Percentiles rank a stretch among this genome's conserved stretches.
Evolutionary conservation across 1,139 yeast species (phyloP).

Genomic region (Suhomyces panamericanus): DNA sequence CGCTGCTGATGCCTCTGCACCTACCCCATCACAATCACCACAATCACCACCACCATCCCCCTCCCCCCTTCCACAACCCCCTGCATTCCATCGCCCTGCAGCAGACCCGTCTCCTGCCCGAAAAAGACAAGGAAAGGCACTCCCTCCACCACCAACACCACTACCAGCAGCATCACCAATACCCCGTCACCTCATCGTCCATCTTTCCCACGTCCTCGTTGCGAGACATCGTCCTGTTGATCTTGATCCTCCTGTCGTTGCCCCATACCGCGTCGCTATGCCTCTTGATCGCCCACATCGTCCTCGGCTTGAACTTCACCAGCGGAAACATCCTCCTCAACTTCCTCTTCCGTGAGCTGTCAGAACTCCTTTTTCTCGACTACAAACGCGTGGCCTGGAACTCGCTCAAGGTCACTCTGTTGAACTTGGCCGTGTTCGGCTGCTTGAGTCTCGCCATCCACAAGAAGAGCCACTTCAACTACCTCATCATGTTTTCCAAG

Average conservation of each 20-base stretch:
- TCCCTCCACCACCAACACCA: constrained; percentile 12
- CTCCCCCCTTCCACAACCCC: not conserved
- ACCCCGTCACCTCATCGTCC: constrained; percentile 13
- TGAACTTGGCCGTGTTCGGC: constrained; percentile 35
- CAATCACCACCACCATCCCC: not conserved
- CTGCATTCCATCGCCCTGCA: not conserved
- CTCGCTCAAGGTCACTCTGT: constrained; percentile 15
- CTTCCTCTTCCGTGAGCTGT: constrained; percentile 20
- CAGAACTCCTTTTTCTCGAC: constrained; percentile 6
- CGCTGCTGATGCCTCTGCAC: constrained; percentile 9
- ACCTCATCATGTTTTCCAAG: constrained; percentile 47
- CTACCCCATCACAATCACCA: constrained; percentile 5
- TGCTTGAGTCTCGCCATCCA: constrained; percentile 34
- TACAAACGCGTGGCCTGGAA: constrained; percentile 5
- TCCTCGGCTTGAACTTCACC: constrained; percentile 43
- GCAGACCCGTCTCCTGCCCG: not conserved
- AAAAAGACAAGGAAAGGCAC: constrained; percentile 7
- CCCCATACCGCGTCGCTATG: constrained; percentile 45
- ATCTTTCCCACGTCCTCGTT: constrained; percentile 34
- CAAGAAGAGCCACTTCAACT: constrained; percentile 32
- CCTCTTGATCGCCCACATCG: constrained; percentile 38
- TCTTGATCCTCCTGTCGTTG: constrained; percentile 40
- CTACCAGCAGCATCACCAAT: constrained; percentile 13
- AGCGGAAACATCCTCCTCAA: constrained; percentile 45
- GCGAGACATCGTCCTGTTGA: constrained; percentile 46